phyloP scores from a whole-genome alignment of 2,329 filamentous ascomycete species.

The Penicillium sp. region DNA sequence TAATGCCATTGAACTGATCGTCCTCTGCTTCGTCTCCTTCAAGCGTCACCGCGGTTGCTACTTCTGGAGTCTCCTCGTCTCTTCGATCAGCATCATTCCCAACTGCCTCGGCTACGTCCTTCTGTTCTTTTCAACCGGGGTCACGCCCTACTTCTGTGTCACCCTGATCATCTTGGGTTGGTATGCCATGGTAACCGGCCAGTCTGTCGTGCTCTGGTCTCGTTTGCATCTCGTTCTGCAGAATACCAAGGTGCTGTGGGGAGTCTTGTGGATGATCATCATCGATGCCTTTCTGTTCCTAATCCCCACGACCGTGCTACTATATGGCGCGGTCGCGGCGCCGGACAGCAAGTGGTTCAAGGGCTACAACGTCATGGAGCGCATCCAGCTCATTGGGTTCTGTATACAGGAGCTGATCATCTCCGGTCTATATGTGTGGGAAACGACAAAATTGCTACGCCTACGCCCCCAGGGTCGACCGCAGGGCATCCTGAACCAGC shows the following conservation, averaged over 20 bases:
- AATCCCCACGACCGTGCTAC: slow-evolving; percentile 39
- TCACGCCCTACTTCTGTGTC: slow-evolving; percentile 33
- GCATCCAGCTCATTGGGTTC: slow-evolving; percentile 53
- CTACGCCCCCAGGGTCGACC: slow-evolving; percentile 20
- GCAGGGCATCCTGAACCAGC: slow-evolving; percentile 30
- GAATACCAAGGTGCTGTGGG: slow-evolving; percentile 33
- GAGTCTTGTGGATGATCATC: slow-evolving; percentile 46
- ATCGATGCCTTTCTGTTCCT: slow-evolving; percentile 41
- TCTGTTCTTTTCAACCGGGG: slow-evolving; percentile 38
- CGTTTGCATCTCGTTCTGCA: slow-evolving; percentile 45
- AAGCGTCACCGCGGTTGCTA: slow-evolving; percentile 43
- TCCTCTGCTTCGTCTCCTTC: slow-evolving; percentile 47
- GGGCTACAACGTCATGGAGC: slow-evolving; percentile 47
- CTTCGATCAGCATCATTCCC: slow-evolving; percentile 41
- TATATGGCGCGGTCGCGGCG: slow-evolving; percentile 34
- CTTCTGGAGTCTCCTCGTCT: slow-evolving; percentile 47
- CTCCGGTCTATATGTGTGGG: slow-evolving; percentile 51
- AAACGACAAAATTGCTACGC: slow-evolving; percentile 39
- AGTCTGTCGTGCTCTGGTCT: slow-evolving; percentile 48
- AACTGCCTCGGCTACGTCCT: slow-evolving; percentile 44
- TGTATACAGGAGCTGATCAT: slow-evolving; percentile 54
- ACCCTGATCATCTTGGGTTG: slow-evolving; percentile 41
- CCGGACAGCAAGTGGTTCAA: slow-evolving; percentile 19
- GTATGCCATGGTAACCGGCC: slow-evolving; percentile 45
- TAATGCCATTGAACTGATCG: slow-evolving; percentile 25